Conservation (phyloP, 163 green algal genomes). For the Scenedesmus sp. region DNA sequence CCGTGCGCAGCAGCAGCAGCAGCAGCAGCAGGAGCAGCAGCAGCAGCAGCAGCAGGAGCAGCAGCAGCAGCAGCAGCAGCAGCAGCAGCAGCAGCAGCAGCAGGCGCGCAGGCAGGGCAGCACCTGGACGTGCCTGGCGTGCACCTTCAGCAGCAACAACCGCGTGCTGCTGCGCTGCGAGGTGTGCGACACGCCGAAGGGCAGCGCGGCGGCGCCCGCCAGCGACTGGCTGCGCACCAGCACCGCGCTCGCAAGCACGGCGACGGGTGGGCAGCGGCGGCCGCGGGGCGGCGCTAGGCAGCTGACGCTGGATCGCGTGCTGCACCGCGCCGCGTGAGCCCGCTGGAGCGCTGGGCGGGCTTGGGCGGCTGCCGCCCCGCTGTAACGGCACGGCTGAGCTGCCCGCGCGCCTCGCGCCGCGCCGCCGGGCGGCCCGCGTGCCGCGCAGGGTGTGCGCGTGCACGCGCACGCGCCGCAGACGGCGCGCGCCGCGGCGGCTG, state of each 20-base stretch:
- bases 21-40: not conserved
- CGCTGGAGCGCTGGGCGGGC: too few species aligned
- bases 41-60: not conserved
- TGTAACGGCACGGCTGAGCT: too few species aligned
- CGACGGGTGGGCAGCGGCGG: not conserved
- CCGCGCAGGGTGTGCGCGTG: too few species aligned
- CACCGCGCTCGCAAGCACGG: not conserved
- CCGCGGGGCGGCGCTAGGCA: not conserved
- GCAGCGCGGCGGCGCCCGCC: not conserved
- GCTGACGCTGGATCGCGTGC: too few species aligned
- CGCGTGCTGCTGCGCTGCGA: constrained; percentile 22
- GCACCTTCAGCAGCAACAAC: constrained; percentile 25
- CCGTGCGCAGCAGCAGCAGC: not conserved
- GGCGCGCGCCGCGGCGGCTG: too few species aligned
- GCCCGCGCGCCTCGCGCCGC: too few species aligned
- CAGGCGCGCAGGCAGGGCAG: not conserved
- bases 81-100: not conserved
- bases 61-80: not conserved
- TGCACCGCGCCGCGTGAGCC: too few species aligned
- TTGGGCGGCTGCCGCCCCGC: too few species aligned
- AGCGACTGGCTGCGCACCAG: not conserved
- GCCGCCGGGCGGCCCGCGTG: too few species aligned
- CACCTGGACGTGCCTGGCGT: constrained; percentile 23
- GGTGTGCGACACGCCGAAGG: constrained; percentile 29
- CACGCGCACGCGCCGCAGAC: too few species aligned